Evolutionary conservation across 108 stramenopile species (phyloP).

Genomic region (Nannochloropsis oceanica): DNA sequence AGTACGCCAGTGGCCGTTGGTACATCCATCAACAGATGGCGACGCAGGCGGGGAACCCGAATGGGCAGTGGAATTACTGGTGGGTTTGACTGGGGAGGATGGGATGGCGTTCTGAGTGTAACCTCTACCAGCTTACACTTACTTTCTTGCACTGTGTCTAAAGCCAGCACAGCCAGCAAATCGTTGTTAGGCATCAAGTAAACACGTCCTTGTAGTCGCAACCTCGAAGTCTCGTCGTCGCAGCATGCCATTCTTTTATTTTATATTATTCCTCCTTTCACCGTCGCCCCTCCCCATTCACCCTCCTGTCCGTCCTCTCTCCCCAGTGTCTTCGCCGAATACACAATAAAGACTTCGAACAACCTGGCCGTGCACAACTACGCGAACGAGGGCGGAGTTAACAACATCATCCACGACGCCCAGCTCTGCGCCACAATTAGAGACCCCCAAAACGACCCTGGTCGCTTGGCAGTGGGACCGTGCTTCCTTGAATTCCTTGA

Average conservation of each 20-base stretch:
- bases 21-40: neutral
- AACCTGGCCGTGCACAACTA: neutral
- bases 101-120: too few species aligned
- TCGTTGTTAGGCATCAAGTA: too few species aligned
- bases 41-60: neutral
- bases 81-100: neutral
- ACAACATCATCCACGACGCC: neutral
- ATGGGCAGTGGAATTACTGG: neutral
- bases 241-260: too few species aligned
- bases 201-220: too few species aligned
- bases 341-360: neutral
- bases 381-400: neutral
- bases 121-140: too few species aligned
- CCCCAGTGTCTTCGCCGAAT: neutral
- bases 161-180: too few species aligned
- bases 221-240: too few species aligned
- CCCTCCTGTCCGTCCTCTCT: neutral
- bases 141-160: too few species aligned
- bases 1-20: neutral
- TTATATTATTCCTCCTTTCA: too few species aligned
- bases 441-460: neutral
- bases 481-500: neutral
- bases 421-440: neutral
- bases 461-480: neutral
- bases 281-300: too few species aligned